Percentiles rank a stretch among this genome's conserved stretches.
Evolutionary conservation across 495 filamentous ascomycete genomes (phyloP).

Genomic region (Penicillium cataractarum): DNA sequence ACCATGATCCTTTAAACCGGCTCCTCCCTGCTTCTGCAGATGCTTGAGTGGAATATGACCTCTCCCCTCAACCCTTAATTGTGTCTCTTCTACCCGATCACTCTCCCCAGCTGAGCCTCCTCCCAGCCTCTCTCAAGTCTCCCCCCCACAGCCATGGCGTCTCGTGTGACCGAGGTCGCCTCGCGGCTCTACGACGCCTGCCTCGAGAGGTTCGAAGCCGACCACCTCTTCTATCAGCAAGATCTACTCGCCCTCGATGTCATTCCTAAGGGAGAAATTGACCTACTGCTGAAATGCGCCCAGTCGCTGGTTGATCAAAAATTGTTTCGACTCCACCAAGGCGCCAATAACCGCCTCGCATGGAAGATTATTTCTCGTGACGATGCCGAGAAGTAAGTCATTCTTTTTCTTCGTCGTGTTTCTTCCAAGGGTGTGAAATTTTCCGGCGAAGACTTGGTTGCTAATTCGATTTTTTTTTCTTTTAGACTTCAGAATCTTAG

Average conservation of each 20-base stretch:
- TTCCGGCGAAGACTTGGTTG: neutral
- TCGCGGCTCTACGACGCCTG: conserved; percentile 51
- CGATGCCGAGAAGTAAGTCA: conserved; percentile 70
- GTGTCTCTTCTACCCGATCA: conserved; percentile 10
- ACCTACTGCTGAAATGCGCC: conserved; percentile 60
- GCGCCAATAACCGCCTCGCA: conserved; percentile 56
- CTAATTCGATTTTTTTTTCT: conserved; percentile 14
- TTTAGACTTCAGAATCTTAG: conserved; percentile 68
- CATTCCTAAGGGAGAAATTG: conserved; percentile 61
- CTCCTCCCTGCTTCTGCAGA: conserved; percentile 29
- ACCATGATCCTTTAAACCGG: conserved; percentile 29
- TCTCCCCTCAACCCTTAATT: conserved; percentile 24
- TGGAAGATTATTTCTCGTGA: conserved; percentile 70
- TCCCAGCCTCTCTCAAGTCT: conserved; percentile 31
- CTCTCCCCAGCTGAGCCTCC: conserved; percentile 9
- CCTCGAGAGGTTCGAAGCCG: conserved; percentile 40
- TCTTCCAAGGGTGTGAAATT: neutral
- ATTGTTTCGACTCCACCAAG: conserved; percentile 62
- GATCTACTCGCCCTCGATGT: conserved; percentile 64
- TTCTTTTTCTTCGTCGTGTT: neutral
- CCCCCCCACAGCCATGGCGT: conserved; percentile 37
- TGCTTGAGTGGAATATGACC: conserved; percentile 30
- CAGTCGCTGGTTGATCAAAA: conserved; percentile 67
- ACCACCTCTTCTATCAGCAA: conserved; percentile 66
- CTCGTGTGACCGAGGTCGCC: conserved; percentile 44